phyloP scores from a whole-genome alignment of 148 eudicot genomes.

The Fagopyrum tataricum region DNA sequence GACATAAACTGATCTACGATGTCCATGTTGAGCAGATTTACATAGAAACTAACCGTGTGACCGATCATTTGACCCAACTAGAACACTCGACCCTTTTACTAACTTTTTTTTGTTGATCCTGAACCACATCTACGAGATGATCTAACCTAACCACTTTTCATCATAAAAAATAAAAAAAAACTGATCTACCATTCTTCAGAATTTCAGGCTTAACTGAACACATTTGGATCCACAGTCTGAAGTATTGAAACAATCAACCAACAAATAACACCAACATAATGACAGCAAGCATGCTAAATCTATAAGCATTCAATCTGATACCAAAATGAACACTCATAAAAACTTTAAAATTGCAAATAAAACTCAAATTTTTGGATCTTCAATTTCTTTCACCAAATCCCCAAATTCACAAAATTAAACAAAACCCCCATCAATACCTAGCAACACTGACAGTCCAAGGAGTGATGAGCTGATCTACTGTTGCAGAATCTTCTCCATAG shows the following conservation, averaged over 20 bases:
- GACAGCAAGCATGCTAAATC: not conserved
- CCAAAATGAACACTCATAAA: not conserved
- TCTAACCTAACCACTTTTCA: too few relatives aligned
- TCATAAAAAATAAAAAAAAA: not conserved
- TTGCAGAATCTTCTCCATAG: conserved; percentile 81
- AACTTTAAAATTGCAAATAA: not conserved
- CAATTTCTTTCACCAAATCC: not conserved
- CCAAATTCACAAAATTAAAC: not conserved
- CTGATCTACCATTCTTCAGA: not conserved
- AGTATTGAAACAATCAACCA: not conserved
- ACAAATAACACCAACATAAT: not conserved
- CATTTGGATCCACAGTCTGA: not conserved
- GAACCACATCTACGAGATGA: too few relatives aligned
- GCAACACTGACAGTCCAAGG: conserved; percentile 90
- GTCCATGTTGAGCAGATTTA: too few relatives aligned
- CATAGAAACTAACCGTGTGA: too few relatives aligned
- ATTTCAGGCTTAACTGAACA: not conserved
- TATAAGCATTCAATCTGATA: not conserved
- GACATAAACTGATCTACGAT: too few relatives aligned
- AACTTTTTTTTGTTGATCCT: too few relatives aligned
- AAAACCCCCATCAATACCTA: conserved; percentile 33
- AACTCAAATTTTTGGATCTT: not conserved
- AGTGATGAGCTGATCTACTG: conserved; percentile 65
- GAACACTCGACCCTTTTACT: too few relatives aligned
- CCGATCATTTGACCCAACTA: too few relatives aligned